phyloP scores from a whole-genome alignment of 2,329 filamentous ascomycete species.

The Colletotrichum liaoningense region DNA sequence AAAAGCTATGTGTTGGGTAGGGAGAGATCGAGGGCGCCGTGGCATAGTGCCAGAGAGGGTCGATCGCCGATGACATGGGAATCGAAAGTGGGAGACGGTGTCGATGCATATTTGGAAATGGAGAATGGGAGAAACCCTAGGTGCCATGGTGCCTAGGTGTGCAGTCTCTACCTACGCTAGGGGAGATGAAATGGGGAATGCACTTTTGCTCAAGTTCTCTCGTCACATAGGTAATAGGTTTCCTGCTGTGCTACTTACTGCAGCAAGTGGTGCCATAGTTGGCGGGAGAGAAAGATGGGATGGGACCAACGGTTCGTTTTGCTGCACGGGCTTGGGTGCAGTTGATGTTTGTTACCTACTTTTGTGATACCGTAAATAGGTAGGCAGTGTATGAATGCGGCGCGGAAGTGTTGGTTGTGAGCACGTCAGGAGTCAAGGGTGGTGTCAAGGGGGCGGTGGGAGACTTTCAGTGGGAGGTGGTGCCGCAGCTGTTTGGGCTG shows the following conservation, averaged over 20 bases:
- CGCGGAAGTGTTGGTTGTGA: too few species aligned
- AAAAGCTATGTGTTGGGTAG: not conserved
- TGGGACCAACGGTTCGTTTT: slow-evolving; percentile 12
- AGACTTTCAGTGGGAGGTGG: not conserved
- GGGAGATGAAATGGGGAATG: slow-evolving; percentile 20
- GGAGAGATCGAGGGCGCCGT: not conserved
- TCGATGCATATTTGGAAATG: not conserved
- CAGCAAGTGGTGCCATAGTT: not conserved
- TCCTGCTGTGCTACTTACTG: not conserved
- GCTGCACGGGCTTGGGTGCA: not conserved
- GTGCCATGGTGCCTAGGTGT: too few species aligned
- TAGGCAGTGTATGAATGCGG: too few species aligned
- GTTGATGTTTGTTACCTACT: not conserved
- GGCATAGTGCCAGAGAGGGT: not conserved
- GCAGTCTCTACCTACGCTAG: not conserved
- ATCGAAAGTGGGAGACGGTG: not conserved
- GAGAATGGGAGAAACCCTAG: not conserved
- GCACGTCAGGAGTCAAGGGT: too few species aligned
- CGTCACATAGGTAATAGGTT: not conserved
- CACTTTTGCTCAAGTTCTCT: not conserved
- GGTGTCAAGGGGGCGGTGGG: not conserved
- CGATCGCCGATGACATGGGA: not conserved
- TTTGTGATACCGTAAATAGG: not conserved
- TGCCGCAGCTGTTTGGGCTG: not conserved
- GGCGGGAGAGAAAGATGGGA: not conserved